These are phyloP conservation scores for Agrostemma githago DNA, from an alignment of 148 eudicot species.

Conservation along the genomic window DNA sequence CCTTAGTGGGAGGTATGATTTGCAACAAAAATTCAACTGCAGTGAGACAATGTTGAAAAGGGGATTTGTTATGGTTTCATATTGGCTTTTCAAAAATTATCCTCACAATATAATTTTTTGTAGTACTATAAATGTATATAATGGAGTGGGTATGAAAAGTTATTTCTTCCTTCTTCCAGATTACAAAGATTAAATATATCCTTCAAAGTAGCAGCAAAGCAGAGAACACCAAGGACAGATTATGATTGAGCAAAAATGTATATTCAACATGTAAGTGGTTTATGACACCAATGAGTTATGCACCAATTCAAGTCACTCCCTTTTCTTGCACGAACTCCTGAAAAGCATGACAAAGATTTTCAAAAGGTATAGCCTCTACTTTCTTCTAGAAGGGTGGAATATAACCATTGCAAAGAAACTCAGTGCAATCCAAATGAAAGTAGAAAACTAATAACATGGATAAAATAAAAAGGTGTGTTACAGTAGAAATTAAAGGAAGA, in stretches of 20 bases:
- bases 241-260: neutral
- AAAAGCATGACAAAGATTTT: neutral
- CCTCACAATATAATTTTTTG: neutral
- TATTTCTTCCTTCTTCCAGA: slow-evolving; percentile 9
- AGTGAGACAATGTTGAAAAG: slow-evolving; percentile 1
- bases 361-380: neutral
- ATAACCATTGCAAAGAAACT: neutral
- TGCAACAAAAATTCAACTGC: slow-evolving; percentile 17
- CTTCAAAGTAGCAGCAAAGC: neutral
- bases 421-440: neutral
- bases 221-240: slow-evolving; percentile 4
- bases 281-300: neutral
- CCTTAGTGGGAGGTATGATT: slow-evolving; percentile 18
- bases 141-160: slow-evolving; percentile 13
- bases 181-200: neutral
- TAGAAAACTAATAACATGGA: neutral
- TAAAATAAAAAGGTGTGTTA: neutral
- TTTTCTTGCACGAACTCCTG: neutral
- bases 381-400: slow-evolving; percentile 8
- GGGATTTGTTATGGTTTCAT: slow-evolving; percentile 1
- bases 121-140: neutral
- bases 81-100: neutral
- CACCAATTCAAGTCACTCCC: neutral
- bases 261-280: neutral
- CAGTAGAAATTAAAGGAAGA: neutral